phyloP scores from a whole-genome alignment of 192 early-diverging fungal genomes.

The Podila epigama region DNA sequence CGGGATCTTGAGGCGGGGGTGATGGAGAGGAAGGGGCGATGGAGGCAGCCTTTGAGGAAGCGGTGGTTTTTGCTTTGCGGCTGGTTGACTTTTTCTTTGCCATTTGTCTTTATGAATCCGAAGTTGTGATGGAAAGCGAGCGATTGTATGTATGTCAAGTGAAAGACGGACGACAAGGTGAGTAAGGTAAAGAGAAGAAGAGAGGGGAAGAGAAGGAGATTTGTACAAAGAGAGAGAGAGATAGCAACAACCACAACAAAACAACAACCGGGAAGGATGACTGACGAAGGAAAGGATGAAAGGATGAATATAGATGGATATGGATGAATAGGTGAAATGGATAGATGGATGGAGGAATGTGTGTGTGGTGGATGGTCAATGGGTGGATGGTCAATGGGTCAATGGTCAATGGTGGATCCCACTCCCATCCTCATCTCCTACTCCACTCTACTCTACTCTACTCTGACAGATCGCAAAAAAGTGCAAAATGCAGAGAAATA shows the following conservation, averaged over 20 bases:
- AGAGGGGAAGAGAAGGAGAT: neutral
- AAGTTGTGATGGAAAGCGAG: conserved; percentile 3
- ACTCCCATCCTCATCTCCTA: no score
- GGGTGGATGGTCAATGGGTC: no score
- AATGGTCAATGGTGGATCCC: no score
- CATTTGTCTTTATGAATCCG: no score
- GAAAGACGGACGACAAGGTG: neutral
- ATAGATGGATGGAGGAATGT: no score
- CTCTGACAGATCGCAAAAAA: no score
- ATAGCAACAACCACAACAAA: neutral
- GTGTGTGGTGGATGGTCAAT: no score
- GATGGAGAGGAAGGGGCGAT: conserved; percentile 42
- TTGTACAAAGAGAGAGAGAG: neutral
- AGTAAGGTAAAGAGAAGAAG: neutral
- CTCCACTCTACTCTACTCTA: no score
- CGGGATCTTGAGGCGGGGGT: conserved; percentile 38
- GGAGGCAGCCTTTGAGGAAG: conserved; percentile 18
- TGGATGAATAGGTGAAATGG: no score
- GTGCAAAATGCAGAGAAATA: no score
- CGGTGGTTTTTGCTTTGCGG: conserved; percentile 13
- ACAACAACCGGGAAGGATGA: neutral
- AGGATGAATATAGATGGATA: neutral
- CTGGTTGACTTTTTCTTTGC: conserved; percentile 33
- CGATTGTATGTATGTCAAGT: neutral
- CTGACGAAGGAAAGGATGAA: neutral